A percentile compares a stretch with the other conserved stretches of the same genome.
phyloP scores from a whole-genome alignment of 306 rosid species.

The Alnus glutinosa region DNA sequence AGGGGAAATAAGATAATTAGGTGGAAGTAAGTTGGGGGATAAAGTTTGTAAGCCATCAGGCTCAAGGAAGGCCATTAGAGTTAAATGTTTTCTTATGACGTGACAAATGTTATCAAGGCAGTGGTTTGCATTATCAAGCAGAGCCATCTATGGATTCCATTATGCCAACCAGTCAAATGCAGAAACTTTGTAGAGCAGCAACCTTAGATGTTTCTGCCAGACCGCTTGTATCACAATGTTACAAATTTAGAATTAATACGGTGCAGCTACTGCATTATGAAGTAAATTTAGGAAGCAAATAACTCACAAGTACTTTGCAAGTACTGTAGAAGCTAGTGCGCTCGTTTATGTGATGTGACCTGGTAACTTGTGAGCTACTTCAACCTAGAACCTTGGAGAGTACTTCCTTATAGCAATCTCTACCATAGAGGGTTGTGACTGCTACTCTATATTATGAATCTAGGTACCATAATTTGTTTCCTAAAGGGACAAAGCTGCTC shows the following conservation, averaged over 20 bases:
- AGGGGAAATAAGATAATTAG: no score
- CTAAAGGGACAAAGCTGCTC: no score
- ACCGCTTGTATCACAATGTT: neutral
- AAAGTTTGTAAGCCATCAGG: neutral
- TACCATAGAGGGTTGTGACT: no score
- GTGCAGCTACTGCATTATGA: neutral
- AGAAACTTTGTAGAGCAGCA: neutral
- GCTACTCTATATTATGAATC: no score
- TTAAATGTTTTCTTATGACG: neutral
- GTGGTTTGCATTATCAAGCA: neutral
- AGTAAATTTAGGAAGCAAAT: neutral
- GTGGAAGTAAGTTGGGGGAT: neutral
- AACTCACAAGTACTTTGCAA: neutral
- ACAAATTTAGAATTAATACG: no score
- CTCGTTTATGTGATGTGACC: no score
- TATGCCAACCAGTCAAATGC: neutral
- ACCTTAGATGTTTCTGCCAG: neutral
- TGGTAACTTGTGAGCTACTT: no score
- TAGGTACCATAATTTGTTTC: no score
- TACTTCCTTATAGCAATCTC: no score
- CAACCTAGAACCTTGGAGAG: no score
- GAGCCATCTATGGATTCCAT: neutral
- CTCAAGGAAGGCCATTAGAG: neutral
- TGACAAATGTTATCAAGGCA: neutral
- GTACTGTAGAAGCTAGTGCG: neutral